Conservation (phyloP, 1,284 basidiomycete species). For the Leccinum pachyderme region DNA sequence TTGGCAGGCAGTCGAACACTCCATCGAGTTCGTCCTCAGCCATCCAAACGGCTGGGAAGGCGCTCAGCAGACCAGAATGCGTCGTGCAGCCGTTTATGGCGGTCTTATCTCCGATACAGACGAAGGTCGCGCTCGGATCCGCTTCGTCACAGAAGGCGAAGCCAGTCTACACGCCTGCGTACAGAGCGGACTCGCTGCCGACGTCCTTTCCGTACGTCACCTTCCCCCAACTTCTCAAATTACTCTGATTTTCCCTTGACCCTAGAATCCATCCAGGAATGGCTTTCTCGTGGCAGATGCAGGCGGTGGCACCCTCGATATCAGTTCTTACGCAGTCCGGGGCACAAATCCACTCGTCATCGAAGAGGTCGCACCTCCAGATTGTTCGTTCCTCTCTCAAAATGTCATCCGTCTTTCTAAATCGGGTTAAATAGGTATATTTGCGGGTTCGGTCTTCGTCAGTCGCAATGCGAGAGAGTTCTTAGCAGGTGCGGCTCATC, state of each 20-base stretch:
- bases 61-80: conserved; percentile 74
- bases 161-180: conserved; percentile 78
- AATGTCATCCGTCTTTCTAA: conserved; percentile 1
- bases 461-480: conserved; percentile 67
- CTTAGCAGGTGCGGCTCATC: conserved; percentile 48
- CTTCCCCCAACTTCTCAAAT: background rate
- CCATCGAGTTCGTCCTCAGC: conserved; percentile 66
- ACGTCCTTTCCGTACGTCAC: conserved; percentile 62
- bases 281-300: conserved; percentile 78
- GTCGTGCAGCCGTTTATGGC: conserved; percentile 64
- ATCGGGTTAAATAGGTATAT: conserved; percentile 49
- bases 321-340: conserved; percentile 72
- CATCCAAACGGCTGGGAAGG: conserved; percentile 85
- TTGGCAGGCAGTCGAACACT: conserved; percentile 62
- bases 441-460: conserved; percentile 79
- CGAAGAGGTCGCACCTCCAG: conserved; percentile 76
- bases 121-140: conserved; percentile 64
- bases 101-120: conserved; percentile 69
- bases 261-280: conserved; percentile 63
- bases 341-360: conserved; percentile 66
- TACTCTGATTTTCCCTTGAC: conserved; percentile 6
- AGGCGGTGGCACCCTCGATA: conserved; percentile 76
- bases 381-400: conserved; percentile 49
- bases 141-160: conserved; percentile 79
- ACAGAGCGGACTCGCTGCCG: conserved; percentile 67